A percentile compares a stretch with the other conserved stretches of the same genome.
phyloP scores from a whole-genome alignment of 2,329 filamentous ascomycete genomes.

The Fusarium nisikadoi region DNA sequence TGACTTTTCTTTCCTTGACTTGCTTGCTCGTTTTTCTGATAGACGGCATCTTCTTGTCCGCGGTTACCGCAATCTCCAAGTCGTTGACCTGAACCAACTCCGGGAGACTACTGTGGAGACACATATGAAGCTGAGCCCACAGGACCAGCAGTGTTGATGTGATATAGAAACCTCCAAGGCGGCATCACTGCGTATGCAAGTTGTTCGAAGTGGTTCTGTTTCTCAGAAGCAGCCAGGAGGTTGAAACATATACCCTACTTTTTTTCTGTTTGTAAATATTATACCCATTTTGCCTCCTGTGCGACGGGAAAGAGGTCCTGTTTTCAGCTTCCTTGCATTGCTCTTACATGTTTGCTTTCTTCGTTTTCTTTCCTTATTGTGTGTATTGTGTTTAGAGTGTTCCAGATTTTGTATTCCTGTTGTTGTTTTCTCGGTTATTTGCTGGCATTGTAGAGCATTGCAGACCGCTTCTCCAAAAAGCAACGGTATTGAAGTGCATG shows the following conservation, averaged over 20 bases:
- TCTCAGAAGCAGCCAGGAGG: background rate
- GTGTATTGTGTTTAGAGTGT: background rate
- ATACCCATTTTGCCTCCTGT: background rate
- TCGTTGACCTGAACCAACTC: background rate
- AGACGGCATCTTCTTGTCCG: background rate
- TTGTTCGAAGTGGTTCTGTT: background rate
- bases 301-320: background rate
- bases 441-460: background rate
- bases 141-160: background rate
- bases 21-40: background rate
- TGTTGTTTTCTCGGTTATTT: background rate
- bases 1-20: background rate
- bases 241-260: background rate
- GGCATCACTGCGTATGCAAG: background rate
- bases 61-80: background rate
- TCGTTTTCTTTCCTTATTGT: background rate
- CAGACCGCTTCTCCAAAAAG: background rate
- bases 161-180: background rate
- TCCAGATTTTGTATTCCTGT: background rate
- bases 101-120: background rate
- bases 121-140: background rate
- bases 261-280: conserved; percentile 3
- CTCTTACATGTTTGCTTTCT: background rate
- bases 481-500: background rate
- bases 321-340: background rate